Percentiles rank a stretch among this genome's conserved stretches.
phyloP scores from a whole-genome alignment of 345 rosid species.

The Ceriops tagal region DNA sequence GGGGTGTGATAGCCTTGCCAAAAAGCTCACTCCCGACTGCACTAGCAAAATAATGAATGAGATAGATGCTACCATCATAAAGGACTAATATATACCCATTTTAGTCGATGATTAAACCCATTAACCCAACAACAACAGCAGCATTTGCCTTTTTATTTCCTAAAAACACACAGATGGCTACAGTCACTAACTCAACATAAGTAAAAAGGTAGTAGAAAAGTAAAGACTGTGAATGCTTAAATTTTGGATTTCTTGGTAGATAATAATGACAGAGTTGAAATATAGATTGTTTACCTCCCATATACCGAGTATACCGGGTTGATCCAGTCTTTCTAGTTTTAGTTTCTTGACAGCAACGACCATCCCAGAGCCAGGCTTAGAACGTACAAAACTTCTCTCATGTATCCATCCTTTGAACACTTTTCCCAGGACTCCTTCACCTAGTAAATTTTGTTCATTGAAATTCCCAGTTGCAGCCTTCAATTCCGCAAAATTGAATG shows the following conservation, averaged over 20 bases:
- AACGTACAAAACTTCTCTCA: slow-evolving; percentile 52
- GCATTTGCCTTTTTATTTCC: no score
- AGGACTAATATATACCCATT: no score
- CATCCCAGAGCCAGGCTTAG: slow-evolving; percentile 56
- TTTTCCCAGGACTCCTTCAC: slow-evolving; percentile 74
- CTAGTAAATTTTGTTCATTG: slow-evolving; percentile 53
- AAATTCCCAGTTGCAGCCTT: slow-evolving; percentile 58
- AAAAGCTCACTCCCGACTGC: slow-evolving; percentile 80
- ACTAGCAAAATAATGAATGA: slow-evolving; percentile 10
- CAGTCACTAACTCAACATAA: no score
- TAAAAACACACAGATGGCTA: no score
- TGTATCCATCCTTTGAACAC: slow-evolving; percentile 87
- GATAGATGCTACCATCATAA: not conserved
- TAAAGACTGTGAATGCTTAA: not conserved
- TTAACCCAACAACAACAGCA: no score
- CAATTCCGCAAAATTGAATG: slow-evolving; percentile 55
- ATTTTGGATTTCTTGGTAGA: no score
- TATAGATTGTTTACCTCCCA: slow-evolving; percentile 52
- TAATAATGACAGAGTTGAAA: no score
- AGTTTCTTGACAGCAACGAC: slow-evolving; percentile 72
- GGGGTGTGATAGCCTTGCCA: slow-evolving; percentile 75
- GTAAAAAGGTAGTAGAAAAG: not conserved
- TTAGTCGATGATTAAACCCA: no score
- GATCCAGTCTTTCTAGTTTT: slow-evolving; percentile 58
- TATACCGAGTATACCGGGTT: slow-evolving; percentile 52